Evolutionary conservation across 805 yeast species (phyloP), one percentile per base, ranked within the genome.

Genomic region (Kuraishia hungarica): DNA sequence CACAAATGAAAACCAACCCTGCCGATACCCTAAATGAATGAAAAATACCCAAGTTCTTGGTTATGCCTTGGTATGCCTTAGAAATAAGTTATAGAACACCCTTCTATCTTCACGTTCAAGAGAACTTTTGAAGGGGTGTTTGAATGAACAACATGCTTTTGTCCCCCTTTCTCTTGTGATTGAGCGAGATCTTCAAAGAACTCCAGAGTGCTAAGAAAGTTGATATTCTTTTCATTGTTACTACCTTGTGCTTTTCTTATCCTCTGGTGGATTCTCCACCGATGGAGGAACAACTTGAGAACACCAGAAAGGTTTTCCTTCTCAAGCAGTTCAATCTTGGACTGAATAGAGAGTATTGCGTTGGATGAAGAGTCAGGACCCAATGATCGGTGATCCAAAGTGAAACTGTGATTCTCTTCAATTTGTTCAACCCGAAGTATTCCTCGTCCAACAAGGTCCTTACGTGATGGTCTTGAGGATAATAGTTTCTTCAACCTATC

Each of bases 401-500:
- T 20, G n/a, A n/a, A 26, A 10, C 29, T 15, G n/a, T 43, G 48
- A 43, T 43, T 20, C 22, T 47, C 49, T 35, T 49, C 51, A 11
- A 8, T 8, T 15, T 39, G 8, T 17, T 51, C 53, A 8, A 29
- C 39, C 48, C 28, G 35, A 24, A 52, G 50, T 13, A 52, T 52
- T 7, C 53, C 53, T 11, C 53, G 53, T 4, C 10, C 22, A 2
- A 52, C 43, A 19, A 52, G 50, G 39, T 52, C 53, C 7, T 13
- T n/a, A 8, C 53, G 35, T 19, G 53, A 43, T 5, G 53, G 53
- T 23, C 53, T 39, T 10, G 11, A 21, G 39, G 43, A 13, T 20
- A 52, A 50, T 29, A 52, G 50, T 49, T 52, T 52, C 43, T 24
- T 43, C 13, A 52, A 49, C 53, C 53, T 39, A 28, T 52, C 50